These are phyloP conservation scores for Tetraselmis striata DNA, from an alignment of 139 green algal species.

Conservation along the genomic window DNA sequence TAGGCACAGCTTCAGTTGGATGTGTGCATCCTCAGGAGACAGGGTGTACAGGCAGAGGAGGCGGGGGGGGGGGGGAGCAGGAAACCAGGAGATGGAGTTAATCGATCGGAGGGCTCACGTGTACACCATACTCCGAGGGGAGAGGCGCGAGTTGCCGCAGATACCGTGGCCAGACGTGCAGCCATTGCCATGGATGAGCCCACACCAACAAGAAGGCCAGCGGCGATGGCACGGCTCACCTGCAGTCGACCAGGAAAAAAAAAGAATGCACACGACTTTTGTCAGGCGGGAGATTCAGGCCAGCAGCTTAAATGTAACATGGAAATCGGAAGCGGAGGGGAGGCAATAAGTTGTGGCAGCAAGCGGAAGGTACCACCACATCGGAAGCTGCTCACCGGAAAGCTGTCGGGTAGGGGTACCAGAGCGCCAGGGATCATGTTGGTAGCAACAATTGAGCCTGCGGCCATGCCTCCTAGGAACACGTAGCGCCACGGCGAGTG, in stretches of 20 bases:
- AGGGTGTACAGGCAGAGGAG: background rate
- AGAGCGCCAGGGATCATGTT: background rate
- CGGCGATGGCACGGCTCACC: background rate
- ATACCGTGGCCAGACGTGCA: constrained; percentile 78
- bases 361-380: no score
- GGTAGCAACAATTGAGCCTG: background rate
- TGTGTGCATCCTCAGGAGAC: no score
- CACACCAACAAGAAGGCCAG: constrained; percentile 58
- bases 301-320: no score
- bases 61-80: background rate
- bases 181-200: constrained; percentile 59
- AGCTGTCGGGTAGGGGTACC: background rate
- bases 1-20: no score
- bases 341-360: no score
- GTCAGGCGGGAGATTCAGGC: no score
- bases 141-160: constrained; percentile 48
- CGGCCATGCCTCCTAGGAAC: background rate
- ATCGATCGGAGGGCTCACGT: constrained; percentile 31
- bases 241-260: no score
- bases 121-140: constrained; percentile 40
- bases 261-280: no score
- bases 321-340: no score
- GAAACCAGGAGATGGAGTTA: background rate
- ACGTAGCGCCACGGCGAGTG: background rate
- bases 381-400: background rate